Base-by-base conservation (phyloP, 108 stramenopile species). In the Pinguiococcus pyrenoidosus region DNA sequence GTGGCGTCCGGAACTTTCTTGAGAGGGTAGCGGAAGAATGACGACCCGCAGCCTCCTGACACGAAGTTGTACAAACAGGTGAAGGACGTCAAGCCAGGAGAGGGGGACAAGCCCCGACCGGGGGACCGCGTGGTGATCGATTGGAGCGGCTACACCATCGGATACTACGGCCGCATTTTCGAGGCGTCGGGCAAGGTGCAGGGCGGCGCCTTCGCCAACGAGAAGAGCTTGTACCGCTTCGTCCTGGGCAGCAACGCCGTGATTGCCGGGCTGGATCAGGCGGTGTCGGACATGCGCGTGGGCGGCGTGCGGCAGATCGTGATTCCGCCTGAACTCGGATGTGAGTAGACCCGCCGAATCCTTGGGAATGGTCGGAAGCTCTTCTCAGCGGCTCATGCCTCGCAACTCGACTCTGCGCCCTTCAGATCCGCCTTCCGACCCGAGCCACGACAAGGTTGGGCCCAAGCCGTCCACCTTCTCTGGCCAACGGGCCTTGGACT, bases 111-210 rank as follows among this genome's bases (percentile, higher is more conserved):
- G 29, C 54, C 54, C 26, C 17, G 35, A 0, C 38, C 23, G 16
- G 66, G 66, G 14, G 66, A 68, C 58, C 35, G 63, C 16, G 85
- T 88, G 1, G 88, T 90, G 8, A 85, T 82, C 49, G 88, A 94
- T 54, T 94, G 92, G 92, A 78, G 78, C 39, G 92, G 91, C 24
- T 89, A 93, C 68, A 93, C 87, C 4, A 89, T 90, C 58, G 88
- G 88, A 29, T 85, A 85, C 46, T 84, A 82, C 62, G 83, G 83
- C 1, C 17, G 39, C 17, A 83, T 85, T 17, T 92, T 89, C 51
- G 80, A 92, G 68, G 81, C 81, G 40, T 82, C 82, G 56, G 82
- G 76, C 49, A 69, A 56, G 47, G 69, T 61, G 13, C 29, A 51
- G 27, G 69, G 72, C 9, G 90, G 90, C 21, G 90, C 84, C 32